Evolutionary conservation across 495 filamentous ascomycete genomes (phyloP).

Genomic region (Glutinoglossum americanum): DNA sequence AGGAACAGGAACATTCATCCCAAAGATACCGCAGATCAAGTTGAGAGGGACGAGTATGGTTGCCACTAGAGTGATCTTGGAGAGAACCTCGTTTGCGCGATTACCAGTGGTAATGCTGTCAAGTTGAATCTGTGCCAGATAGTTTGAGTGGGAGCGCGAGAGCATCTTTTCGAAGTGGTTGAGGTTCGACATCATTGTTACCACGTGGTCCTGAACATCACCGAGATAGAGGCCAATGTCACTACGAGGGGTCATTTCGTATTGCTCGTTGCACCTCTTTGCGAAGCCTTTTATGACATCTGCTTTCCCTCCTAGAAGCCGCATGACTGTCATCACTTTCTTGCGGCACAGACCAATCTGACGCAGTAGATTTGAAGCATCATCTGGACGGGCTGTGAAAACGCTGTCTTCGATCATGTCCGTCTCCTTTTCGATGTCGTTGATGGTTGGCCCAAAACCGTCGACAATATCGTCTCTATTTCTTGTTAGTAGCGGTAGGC

Average conservation of each 20-base stretch:
- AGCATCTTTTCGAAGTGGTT: slow-evolving; percentile 96
- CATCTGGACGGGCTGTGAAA: slow-evolving; percentile 71
- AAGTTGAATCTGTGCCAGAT: slow-evolving; percentile 83
- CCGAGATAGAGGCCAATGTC: slow-evolving; percentile 91
- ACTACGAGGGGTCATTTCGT: slow-evolving; percentile 77
- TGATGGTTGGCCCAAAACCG: slow-evolving; percentile 75
- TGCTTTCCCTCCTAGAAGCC: slow-evolving; percentile 83
- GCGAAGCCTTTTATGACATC: slow-evolving; percentile 95
- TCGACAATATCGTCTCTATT: slow-evolving; percentile 87
- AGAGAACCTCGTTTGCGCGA: slow-evolving; percentile 59
- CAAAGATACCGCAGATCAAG: slow-evolving; percentile 82
- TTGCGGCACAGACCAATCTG: slow-evolving; percentile 80
- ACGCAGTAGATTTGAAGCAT: slow-evolving; percentile 66
- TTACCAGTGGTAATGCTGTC: slow-evolving; percentile 69
- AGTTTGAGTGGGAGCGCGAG: slow-evolving; percentile 84
- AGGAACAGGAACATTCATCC: slow-evolving; percentile 87
- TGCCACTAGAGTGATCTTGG: slow-evolving; percentile 87
- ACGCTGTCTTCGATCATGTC: slow-evolving; percentile 89
- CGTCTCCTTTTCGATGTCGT: slow-evolving; percentile 64
- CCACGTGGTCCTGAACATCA: slow-evolving; percentile 96
- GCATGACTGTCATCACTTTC: slow-evolving; percentile 83
- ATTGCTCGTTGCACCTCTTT: slow-evolving; percentile 94
- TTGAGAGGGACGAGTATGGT: slow-evolving; percentile 95
- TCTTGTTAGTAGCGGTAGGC: not conserved
- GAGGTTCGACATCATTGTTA: slow-evolving; percentile 95